Percentiles rank a stretch among this genome's conserved stretches.
These are phyloP conservation scores for Phytopythium ostracodes DNA, from an alignment of 352 stramenopile genomes.

Conservation along the genomic window DNA sequence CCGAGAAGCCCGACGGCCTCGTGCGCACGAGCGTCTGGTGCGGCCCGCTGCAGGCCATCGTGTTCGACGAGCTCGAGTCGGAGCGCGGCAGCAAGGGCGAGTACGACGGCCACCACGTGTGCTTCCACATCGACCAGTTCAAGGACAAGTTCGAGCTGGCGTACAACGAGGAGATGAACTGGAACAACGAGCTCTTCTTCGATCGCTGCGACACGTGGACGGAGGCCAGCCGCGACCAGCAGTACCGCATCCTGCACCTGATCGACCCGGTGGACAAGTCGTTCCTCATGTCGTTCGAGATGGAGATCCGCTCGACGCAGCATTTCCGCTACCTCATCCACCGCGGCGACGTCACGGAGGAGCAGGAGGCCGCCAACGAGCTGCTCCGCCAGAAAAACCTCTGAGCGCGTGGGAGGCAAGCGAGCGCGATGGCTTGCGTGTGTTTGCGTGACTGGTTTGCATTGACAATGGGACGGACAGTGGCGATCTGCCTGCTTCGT, in stretches of 20 bases:
- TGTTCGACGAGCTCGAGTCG: slow-evolving; percentile 61
- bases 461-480: neutral
- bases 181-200: slow-evolving; percentile 73
- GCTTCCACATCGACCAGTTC: slow-evolving; percentile 71
- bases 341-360: slow-evolving; percentile 42
- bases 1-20: slow-evolving; percentile 34
- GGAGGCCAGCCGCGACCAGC: slow-evolving; percentile 59
- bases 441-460: neutral
- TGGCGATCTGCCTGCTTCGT: neutral
- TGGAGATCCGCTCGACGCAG: slow-evolving; percentile 66
- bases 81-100: slow-evolving; percentile 48
- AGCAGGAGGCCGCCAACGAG: slow-evolving; percentile 52
- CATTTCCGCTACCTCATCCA: slow-evolving; percentile 70
- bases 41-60: slow-evolving; percentile 50
- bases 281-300: slow-evolving; percentile 63
- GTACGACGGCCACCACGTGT: slow-evolving; percentile 75
- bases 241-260: slow-evolving; percentile 69
- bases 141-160: slow-evolving; percentile 60
- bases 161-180: slow-evolving; percentile 54
- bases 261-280: slow-evolving; percentile 58
- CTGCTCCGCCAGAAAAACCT: slow-evolving; percentile 56
- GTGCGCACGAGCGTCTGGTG: slow-evolving; percentile 45
- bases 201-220: slow-evolving; percentile 66
- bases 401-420: slow-evolving; percentile 10
- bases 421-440: neutral